A percentile compares a stretch with the other conserved stretches of the same genome.
These are phyloP conservation scores for Rhodamnia rubescens DNA, from an alignment of 345 rosid species.

Conservation along the genomic window DNA sequence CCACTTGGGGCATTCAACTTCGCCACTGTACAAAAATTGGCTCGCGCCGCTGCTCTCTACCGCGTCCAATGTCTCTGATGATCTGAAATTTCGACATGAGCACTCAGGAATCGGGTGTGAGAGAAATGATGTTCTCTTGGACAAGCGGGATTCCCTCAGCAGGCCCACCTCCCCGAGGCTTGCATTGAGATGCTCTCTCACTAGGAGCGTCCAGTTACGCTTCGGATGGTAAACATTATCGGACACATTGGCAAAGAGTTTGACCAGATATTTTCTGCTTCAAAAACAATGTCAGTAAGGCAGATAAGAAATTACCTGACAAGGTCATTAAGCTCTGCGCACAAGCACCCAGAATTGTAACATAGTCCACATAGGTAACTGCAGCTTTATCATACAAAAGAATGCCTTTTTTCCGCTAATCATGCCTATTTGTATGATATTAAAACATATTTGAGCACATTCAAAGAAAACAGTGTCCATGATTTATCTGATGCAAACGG, in stretches of 20 bases:
- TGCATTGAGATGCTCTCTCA: constrained; percentile 70
- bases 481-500: not conserved
- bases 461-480: not conserved
- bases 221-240: constrained; percentile 73
- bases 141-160: constrained; percentile 44
- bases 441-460: not conserved
- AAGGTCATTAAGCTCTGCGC: not conserved
- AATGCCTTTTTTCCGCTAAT: not conserved
- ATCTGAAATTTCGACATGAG: constrained; percentile 55
- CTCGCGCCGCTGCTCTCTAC: not conserved
- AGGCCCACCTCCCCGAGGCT: constrained; percentile 78
- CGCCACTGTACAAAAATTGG: constrained; percentile 49
- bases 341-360: not conserved
- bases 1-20: constrained; percentile 91
- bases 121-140: constrained; percentile 63
- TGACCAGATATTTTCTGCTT: constrained; percentile 59
- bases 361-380: not conserved
- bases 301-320: not conserved
- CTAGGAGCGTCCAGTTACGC: constrained; percentile 63
- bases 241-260: constrained; percentile 39
- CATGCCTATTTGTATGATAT: not conserved
- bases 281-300: not conserved
- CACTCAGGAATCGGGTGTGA: constrained; percentile 97
- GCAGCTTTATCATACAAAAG: not conserved
- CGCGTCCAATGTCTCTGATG: constrained; percentile 27